Base-by-base conservation (phyloP, 768 basidiomycete genomes). In the Cystobasidium tubakii region DNA sequence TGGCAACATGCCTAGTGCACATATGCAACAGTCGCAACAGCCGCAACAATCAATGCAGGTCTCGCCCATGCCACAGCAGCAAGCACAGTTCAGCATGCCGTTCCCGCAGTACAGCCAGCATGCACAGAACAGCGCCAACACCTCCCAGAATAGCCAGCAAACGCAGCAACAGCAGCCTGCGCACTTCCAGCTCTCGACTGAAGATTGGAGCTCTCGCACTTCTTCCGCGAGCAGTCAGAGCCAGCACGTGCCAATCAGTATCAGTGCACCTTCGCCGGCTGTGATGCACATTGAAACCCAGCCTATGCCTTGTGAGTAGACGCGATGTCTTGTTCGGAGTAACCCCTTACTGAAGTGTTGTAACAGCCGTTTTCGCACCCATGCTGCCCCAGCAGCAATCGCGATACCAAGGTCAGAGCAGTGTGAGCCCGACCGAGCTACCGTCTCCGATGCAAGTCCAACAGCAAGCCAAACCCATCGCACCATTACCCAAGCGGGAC, bases 341-440 rank as follows among this genome's bases (percentile, higher is more conserved):
- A n/a, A n/a, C n/a, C n/a, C n/a, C n/a, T n/a, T n/a, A n/a, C n/a
- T n/a, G n/a, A n/a, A n/a, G n/a, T n/a, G n/a, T n/a, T n/a, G n/a
- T n/a, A n/a, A n/a, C 39, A 65, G 63, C 63, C 63, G 63, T 65
- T 10, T 46, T 65, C 19, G 63, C 63, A 17, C 63, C 39, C 29
- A 34, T 43, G 63, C 66, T 60, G 44, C 42, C 39, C 2, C 27
- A 27, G 17, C 64, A 36, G 64, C 64, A 66, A 44, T 33, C 44
- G 34, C 29, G 9, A 27, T 43, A 66, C 15, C 64, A 66, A 25
- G 33, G 6, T 15, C 57, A 62, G 9, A 7, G 46, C 7, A 50
- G 46, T 50, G 3, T 50, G 46, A 50, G 46, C 46, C 46, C 46
- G 12, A 50, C 46, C 21, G 46, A 50, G 21, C 46, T 21, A 17